Base-by-base conservation (phyloP, 345 rosid genomes). In the Eucalyptus fibrosa region DNA sequence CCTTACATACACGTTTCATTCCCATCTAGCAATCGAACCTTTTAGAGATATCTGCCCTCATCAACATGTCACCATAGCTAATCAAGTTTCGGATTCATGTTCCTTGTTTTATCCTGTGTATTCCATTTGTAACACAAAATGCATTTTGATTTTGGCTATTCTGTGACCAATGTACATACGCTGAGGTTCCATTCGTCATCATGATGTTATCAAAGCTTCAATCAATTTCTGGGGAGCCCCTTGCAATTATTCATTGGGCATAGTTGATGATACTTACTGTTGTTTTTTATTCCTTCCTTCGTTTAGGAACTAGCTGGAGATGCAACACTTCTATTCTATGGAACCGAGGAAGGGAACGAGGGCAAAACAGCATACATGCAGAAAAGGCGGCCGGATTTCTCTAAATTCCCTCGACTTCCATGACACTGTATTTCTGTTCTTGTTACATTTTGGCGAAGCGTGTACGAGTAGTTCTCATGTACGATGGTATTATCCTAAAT, bases 301-400 rank as follows among this genome's bases (percentile, higher is more conserved):
- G 21, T 80, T 67, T 92, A 97, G 99, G 95, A 93, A 60, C 93
- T 97, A n/a, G 99, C 94, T 83, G 99, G 99, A 28, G 93, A 97
- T 92, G 95, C 98, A 10, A 95, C 99, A 12, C 99, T 94, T 45
- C 65, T 97, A n/a, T 97, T 96, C 93, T 97, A 97, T 89, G 95
- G 96, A 90, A 95, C 98, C 4, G 97, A 93, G 87, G 99, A 97
- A 94, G 98, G 94, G 15, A 94, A 90, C 2, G 99, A 97, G 90
- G 99, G 99, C 82, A 95, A 93, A 92, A 94, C 94, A 1, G 99
- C 99, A 8, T 97, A 94, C 92, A 85, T 95, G 92, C 93, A 97
- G 87, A 94, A 92, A 12, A 93, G 98, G 90, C 94, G 91, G 72
- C 99, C 99, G 1, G 95, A 97, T 90, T 97, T 97, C 92, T 94